These are phyloP conservation scores for Zygoascus tannicola DNA, from an alignment of 805 yeast species.

Conservation along the genomic window DNA sequence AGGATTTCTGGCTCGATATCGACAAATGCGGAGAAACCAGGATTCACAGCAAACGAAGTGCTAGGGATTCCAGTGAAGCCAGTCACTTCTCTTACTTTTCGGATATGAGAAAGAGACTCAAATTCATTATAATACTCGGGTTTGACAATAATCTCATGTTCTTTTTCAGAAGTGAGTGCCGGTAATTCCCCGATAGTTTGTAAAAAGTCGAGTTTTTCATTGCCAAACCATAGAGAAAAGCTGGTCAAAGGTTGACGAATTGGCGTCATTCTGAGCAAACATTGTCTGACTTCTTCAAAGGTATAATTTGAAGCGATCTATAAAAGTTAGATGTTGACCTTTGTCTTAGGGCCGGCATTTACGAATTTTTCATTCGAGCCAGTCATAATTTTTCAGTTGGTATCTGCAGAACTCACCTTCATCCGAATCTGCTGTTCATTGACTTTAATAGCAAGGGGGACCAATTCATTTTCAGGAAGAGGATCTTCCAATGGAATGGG, in stretches of 20 bases:
- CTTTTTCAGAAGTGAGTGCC: no score
- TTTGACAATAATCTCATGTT: conserved; percentile 36
- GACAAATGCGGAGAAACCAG: conserved; percentile 44
- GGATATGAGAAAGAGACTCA: conserved; percentile 52
- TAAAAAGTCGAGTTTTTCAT: no score
- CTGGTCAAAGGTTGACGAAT: conserved; percentile 52
- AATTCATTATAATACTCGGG: conserved; percentile 53
- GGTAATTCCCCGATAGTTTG: no score
- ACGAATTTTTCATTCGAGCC: no score
- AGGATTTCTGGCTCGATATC: conserved; percentile 17
- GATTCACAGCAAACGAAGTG: conserved; percentile 29
- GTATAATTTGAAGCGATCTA: conserved; percentile 32
- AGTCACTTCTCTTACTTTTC: conserved; percentile 53
- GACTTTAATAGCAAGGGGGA: background rate
- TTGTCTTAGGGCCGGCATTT: no score
- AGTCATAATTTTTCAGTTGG: no score
- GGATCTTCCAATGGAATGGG: background rate
- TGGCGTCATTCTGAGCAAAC: conserved; percentile 47
- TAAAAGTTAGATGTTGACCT: background rate
- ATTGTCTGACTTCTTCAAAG: conserved; percentile 47
- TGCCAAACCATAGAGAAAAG: no score
- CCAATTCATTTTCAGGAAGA: background rate
- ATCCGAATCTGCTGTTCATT: no score
- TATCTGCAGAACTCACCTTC: no score
- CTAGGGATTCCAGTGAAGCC: conserved; percentile 34